These are phyloP conservation scores for Arctium lappa DNA, from an alignment of 129 eudicot species.

Conservation along the genomic window DNA sequence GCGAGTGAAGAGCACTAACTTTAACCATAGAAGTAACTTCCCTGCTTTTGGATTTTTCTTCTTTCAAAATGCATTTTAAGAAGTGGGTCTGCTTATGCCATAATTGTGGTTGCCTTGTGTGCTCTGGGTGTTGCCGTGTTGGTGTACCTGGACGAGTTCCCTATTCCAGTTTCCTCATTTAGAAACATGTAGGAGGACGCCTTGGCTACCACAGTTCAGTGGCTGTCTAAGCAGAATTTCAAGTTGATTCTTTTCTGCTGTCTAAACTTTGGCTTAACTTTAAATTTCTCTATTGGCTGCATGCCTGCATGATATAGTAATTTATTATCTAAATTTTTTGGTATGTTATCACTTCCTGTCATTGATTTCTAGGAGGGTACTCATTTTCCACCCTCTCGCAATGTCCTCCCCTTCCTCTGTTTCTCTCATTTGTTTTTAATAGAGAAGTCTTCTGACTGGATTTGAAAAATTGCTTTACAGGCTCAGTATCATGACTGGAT, in stretches of 20 bases:
- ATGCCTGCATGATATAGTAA: neutral
- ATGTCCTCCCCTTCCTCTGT: neutral
- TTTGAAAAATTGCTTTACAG: constrained; percentile 35
- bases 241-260: neutral
- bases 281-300: neutral
- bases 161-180: neutral
- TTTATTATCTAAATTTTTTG: neutral
- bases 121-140: neutral
- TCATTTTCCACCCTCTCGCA: neutral
- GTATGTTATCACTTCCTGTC: neutral
- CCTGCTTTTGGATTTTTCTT: neutral
- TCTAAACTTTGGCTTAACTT: constrained; percentile 5
- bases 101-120: neutral
- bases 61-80: constrained; percentile 8
- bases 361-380: neutral
- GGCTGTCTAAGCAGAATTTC: constrained; percentile 9
- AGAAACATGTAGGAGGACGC: neutral
- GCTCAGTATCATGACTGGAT: constrained; percentile 99
- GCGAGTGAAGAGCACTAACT: constrained; percentile 2
- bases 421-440: neutral
- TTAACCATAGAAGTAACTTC: neutral
- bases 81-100: constrained; percentile 7
- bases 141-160: neutral
- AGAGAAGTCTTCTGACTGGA: constrained; percentile 1
- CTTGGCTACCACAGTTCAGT: neutral